Evolutionary conservation across 1,284 basidiomycete species (phyloP), one percentile per base, ranked within the genome.

Genomic region (Austroboletus novae-zelandiae): DNA sequence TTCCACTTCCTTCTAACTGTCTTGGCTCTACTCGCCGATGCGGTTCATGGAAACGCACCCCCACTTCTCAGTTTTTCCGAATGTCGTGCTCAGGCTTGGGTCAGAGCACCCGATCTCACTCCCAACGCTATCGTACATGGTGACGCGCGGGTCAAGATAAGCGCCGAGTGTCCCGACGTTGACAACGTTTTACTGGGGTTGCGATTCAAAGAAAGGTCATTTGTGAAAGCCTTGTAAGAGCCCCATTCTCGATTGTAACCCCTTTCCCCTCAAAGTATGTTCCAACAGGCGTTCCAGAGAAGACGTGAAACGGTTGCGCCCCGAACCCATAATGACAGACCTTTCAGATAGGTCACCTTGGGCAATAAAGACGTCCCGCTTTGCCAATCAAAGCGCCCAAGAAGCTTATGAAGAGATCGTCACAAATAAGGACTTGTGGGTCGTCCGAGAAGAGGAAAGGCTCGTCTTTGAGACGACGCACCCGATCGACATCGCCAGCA

Each of bases 151-250:
- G 43, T 64, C 36, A 60, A 51, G 45, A 50, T 62, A 47, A 62
- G 52, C 31, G 50, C 48, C 0, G 54, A 14, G 18, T 62, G 60
- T 36, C 57, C 60, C 17, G 18, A 40, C 2, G n/a, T 60, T 34
- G 42, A 55, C 11, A 8, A 11, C 6, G 36, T 52, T 25, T 41
- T 27, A 9, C 20, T 61, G 27, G 61, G 60, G 8, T n/a, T 64
- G 4, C 49, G 60, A 17, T 45, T 61, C 60, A 64, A 62, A 34
- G 62, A 62, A 41, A 30, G 60, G 18, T 51, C 55, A 1, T 53
- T 65, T 18, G 9, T 57, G 25, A 60, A 61, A 43, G 44, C 49
- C 6, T 30, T 59, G 59, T 54, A 47, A 2, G 20, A 14, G 0
- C 15, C 32, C 9, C 20, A 5, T 35, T 35, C 20, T 30, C 14